A percentile compares a stretch with the other conserved stretches of the same genome.
Conservation (phyloP, 108 stramenopile genomes). For the Fragilaria crotonensis region DNA sequence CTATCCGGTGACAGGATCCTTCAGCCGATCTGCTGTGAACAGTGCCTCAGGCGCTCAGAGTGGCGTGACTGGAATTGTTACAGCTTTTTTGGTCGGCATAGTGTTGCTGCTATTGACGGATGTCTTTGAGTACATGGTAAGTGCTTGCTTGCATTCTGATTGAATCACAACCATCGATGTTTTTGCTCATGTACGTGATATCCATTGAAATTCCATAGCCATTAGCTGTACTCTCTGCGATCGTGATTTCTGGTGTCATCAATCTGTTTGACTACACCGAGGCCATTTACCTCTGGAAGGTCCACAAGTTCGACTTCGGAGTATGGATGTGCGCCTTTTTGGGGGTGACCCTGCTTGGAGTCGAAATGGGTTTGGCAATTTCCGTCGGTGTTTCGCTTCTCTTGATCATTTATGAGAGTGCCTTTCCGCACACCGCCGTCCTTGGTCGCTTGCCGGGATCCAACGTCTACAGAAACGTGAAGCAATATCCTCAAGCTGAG, state of each 20-base stretch:
- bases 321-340: conserved; percentile 56
- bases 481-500: conserved; percentile 47
- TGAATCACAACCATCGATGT: background rate
- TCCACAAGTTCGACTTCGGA: conserved; percentile 55
- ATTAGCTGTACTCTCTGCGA: conserved; percentile 38
- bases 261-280: conserved; percentile 50
- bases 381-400: conserved; percentile 52
- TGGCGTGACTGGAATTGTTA: conserved; percentile 52
- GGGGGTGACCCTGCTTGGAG: conserved; percentile 54
- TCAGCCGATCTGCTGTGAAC: conserved; percentile 73
- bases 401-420: conserved; percentile 48
- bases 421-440: conserved; percentile 54
- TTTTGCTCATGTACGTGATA: background rate
- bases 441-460: conserved; percentile 59
- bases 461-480: conserved; percentile 45
- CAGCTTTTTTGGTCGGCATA: conserved; percentile 51
- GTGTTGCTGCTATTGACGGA: conserved; percentile 64
- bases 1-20: conserved; percentile 68
- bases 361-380: conserved; percentile 56
- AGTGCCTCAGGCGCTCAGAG: conserved; percentile 56
- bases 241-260: conserved; percentile 66
- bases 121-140: conserved; percentile 64
- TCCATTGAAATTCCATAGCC: conserved; percentile 14
- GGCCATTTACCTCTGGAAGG: conserved; percentile 49
- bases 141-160: too few species aligned